Evolutionary conservation across 2,329 filamentous ascomycete species (phyloP).

Genomic region (Neofusicoccum ribis): DNA sequence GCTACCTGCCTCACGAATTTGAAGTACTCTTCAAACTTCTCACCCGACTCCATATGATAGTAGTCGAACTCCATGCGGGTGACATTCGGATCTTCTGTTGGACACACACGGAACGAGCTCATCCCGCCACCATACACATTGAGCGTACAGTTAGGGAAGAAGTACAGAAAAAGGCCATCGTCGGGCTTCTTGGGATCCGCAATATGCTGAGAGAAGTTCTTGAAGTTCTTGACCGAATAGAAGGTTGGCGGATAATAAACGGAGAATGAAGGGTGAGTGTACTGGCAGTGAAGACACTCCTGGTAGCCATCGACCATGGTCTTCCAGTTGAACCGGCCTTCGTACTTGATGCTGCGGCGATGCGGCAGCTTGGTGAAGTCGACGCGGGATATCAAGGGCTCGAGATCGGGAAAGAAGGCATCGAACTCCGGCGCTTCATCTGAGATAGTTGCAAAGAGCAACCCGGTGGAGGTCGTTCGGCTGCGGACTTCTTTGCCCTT

Average conservation of each 20-base stretch:
- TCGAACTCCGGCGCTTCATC: slow-evolving; percentile 51
- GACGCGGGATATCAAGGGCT: slow-evolving; percentile 49
- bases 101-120: slow-evolving; percentile 58
- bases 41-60: slow-evolving; percentile 52
- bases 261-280: slow-evolving; percentile 59
- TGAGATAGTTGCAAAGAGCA: slow-evolving; percentile 55
- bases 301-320: slow-evolving; percentile 62
- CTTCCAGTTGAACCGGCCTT: slow-evolving; percentile 61
- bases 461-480: slow-evolving; percentile 52
- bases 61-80: slow-evolving; percentile 62
- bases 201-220: slow-evolving; percentile 58
- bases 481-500: slow-evolving; percentile 29
- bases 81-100: slow-evolving; percentile 50
- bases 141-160: slow-evolving; percentile 58
- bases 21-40: slow-evolving; percentile 59
- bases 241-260: slow-evolving; percentile 57
- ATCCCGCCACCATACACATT: slow-evolving; percentile 61
- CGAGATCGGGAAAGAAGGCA: slow-evolving; percentile 55
- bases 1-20: slow-evolving; percentile 59
- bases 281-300: slow-evolving; percentile 60
- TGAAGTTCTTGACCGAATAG: slow-evolving; percentile 56
- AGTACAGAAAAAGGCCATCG: slow-evolving; percentile 59
- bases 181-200: slow-evolving; percentile 54
- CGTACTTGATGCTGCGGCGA: slow-evolving; percentile 55
- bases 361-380: slow-evolving; percentile 57